A percentile compares a stretch with the other conserved stretches of the same genome.
phyloP scores from a whole-genome alignment of 2,329 filamentous ascomycete genomes.

The Plenodomus biglobosus region DNA sequence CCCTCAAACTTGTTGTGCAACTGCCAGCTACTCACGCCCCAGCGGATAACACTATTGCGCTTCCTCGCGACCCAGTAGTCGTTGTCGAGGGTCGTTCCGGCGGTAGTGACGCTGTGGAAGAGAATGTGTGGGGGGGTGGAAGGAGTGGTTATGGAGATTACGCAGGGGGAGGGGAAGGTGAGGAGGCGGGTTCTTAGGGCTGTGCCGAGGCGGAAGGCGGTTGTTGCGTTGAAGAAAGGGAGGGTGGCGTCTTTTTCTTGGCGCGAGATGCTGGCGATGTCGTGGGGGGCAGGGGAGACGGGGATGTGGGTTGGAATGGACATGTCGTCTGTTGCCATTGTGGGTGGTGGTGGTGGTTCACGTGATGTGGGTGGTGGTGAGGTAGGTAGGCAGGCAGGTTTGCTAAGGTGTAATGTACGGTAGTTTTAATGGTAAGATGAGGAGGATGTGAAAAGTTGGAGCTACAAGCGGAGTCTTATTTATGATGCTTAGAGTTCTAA shows the following conservation, averaged over 20 bases:
- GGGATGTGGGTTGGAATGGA: slow-evolving; percentile 25
- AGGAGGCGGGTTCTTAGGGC: slow-evolving; percentile 63
- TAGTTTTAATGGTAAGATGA: neutral
- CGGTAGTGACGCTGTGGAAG: slow-evolving; percentile 67
- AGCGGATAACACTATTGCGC: slow-evolving; percentile 70
- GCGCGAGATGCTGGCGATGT: slow-evolving; percentile 41
- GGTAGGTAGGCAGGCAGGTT: neutral
- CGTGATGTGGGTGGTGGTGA: neutral
- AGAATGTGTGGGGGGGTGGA: slow-evolving; percentile 59
- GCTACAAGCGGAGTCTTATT: neutral
- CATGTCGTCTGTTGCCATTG: slow-evolving; percentile 20
- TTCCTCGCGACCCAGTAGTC: slow-evolving; percentile 67
- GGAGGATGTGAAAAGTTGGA: neutral
- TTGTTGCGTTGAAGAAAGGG: slow-evolving; percentile 59
- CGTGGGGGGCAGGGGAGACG: slow-evolving; percentile 30
- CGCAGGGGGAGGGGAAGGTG: slow-evolving; percentile 54
- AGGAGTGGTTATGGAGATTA: slow-evolving; percentile 64
- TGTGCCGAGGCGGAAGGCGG: slow-evolving; percentile 64
- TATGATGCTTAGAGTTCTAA: neutral
- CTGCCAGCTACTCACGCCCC: slow-evolving; percentile 68
- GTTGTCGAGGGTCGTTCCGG: slow-evolving; percentile 69
- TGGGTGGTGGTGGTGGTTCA: neutral
- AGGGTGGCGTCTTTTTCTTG: slow-evolving; percentile 46
- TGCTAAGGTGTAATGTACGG: no score
- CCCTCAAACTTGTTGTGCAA: slow-evolving; percentile 66